These are phyloP conservation scores for Ceratobasidium sp. DNA, from an alignment of 1,284 basidiomycete species.

Conservation along the genomic window DNA sequence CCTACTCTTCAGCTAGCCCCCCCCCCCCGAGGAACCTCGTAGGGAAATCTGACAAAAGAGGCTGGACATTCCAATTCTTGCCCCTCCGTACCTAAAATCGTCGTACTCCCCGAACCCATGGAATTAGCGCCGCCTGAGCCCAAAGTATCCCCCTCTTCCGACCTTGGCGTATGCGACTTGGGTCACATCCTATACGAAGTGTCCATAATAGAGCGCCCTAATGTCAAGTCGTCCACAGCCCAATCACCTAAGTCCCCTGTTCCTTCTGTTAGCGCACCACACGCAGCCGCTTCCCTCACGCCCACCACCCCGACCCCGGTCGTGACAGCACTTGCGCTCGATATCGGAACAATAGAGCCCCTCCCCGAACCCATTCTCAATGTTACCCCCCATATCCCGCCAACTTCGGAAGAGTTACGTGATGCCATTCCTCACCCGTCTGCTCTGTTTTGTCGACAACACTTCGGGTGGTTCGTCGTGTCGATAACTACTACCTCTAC, in stretches of 20 bases:
- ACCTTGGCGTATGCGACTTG: constrained; percentile 26
- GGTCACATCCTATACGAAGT: constrained; percentile 39
- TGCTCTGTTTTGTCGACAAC: constrained; percentile 81
- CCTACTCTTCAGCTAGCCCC: too few relatives aligned
- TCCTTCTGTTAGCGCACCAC: background rate
- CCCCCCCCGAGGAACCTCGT: too few relatives aligned
- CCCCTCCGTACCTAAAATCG: too few relatives aligned
- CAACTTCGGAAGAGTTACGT: constrained; percentile 70
- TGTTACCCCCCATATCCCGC: constrained; percentile 55
- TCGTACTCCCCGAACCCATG: too few relatives aligned
- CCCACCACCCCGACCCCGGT: background rate
- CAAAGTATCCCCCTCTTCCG: too few relatives aligned
- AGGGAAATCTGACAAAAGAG: too few relatives aligned
- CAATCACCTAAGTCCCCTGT: constrained; percentile 30
- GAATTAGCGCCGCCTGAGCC: too few relatives aligned
- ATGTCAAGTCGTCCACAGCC: background rate
- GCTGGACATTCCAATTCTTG: too few relatives aligned
- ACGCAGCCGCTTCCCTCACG: background rate
- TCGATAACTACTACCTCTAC: constrained; percentile 33
- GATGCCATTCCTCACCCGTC: constrained; percentile 81
- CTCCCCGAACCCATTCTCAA: background rate
- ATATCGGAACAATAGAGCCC: background rate
- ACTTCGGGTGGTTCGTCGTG: constrained; percentile 76
- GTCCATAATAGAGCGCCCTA: constrained; percentile 10
- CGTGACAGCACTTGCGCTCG: background rate